These are phyloP conservation scores for Halophytophthora polymorphica DNA, from an alignment of 352 stramenopile species.

Conservation along the genomic window DNA sequence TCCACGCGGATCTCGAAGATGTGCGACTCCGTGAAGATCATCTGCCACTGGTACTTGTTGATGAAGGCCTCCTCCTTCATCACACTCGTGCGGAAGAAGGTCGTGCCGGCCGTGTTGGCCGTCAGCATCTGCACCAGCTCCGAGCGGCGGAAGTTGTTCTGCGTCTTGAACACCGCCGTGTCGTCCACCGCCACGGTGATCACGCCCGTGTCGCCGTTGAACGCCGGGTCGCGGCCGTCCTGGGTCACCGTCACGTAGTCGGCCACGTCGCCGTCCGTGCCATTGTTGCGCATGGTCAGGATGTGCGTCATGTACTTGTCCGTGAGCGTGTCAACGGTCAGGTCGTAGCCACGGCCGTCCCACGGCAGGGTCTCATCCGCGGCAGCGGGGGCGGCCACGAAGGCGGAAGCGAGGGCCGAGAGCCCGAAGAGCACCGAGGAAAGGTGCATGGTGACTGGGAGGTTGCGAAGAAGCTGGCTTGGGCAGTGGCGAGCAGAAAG, in stretches of 20 bases:
- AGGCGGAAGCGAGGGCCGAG: constrained; percentile 21
- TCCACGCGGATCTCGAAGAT: constrained; percentile 59
- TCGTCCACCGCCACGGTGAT: constrained; percentile 49
- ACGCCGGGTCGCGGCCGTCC: constrained; percentile 39
- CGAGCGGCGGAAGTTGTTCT: constrained; percentile 55
- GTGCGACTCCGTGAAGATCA: constrained; percentile 57
- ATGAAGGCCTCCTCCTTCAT: constrained; percentile 44
- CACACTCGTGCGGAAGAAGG: constrained; percentile 58
- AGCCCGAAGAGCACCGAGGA: constrained; percentile 26
- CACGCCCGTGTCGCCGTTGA: constrained; percentile 52
- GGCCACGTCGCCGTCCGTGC: constrained; percentile 26
- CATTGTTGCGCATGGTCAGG: constrained; percentile 48
- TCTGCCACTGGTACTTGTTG: constrained; percentile 55
- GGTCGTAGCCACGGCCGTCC: constrained; percentile 46
- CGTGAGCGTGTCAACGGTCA: constrained; percentile 50
- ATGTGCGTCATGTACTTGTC: constrained; percentile 66
- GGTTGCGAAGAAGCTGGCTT: background rate
- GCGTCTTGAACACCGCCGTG: constrained; percentile 41
- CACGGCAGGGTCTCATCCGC: constrained; percentile 38
- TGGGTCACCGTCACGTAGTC: constrained; percentile 46
- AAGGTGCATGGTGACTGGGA: constrained; percentile 22
- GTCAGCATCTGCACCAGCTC: constrained; percentile 58
- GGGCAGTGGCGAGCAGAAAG: constrained; percentile 14
- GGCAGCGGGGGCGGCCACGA: constrained; percentile 10
- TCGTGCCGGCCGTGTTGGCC: constrained; percentile 26